These are phyloP conservation scores for Yamadazyma kitorensis DNA, from an alignment of 805 yeast species.

Conservation along the genomic window DNA sequence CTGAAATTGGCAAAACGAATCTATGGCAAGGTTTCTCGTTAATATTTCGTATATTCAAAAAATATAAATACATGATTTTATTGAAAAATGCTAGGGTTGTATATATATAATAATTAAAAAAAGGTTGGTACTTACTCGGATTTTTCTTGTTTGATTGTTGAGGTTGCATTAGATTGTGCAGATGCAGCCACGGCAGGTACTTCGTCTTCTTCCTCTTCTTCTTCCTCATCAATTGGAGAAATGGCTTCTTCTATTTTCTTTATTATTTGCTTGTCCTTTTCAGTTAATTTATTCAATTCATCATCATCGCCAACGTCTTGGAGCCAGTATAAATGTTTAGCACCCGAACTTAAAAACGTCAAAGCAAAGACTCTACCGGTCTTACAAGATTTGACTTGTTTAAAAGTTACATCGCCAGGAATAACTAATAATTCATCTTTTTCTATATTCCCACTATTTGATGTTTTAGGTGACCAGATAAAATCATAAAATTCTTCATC, in stretches of 20 bases:
- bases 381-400: constrained; percentile 62
- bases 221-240: constrained; percentile 28
- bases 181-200: no score
- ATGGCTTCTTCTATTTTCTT: constrained; percentile 49
- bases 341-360: constrained; percentile 62
- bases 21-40: constrained; percentile 4
- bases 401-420: constrained; percentile 84
- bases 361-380: constrained; percentile 77
- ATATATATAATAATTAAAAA: no score
- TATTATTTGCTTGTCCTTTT: constrained; percentile 51
- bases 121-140: no score
- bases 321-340: constrained; percentile 65
- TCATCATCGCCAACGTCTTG: constrained; percentile 72
- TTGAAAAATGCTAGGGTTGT: no score
- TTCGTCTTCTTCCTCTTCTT: constrained; percentile 9
- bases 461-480: constrained; percentile 68
- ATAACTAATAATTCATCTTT: constrained; percentile 67
- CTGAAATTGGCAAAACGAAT: constrained; percentile 22
- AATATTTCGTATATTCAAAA: constrained; percentile 6
- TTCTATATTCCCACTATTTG: constrained; percentile 39
- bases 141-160: neutral
- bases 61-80: no score
- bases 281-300: constrained; percentile 53
- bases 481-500: constrained; percentile 72
- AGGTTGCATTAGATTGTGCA: no score